phyloP scores from a whole-genome alignment of 371 early-diverging fungal genomes.

The Rhizopus microsporus region DNA sequence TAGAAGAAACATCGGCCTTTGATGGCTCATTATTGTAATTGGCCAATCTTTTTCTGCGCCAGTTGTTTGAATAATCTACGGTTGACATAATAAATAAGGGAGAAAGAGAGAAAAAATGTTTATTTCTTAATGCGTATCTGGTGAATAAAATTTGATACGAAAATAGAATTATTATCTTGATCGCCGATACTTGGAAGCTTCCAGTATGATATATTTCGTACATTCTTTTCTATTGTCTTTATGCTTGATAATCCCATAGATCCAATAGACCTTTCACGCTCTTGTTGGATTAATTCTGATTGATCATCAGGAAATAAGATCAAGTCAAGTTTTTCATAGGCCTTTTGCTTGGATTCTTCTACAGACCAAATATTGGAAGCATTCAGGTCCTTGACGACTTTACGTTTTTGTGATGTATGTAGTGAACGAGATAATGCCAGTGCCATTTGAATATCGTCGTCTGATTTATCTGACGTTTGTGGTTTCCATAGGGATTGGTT shows the following conservation, averaged over 20 bases:
- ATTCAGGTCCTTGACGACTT: slow-evolving; percentile 14
- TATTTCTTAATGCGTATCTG: neutral
- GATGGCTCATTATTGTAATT: too few relatives aligned
- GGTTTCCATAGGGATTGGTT: neutral
- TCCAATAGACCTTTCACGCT: slow-evolving; percentile 11
- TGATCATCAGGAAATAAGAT: slow-evolving; percentile 3
- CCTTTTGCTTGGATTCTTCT: slow-evolving; percentile 16
- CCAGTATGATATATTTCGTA: slow-evolving; percentile 9
- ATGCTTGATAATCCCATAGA: slow-evolving; percentile 6
- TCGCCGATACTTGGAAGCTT: slow-evolving; percentile 13
- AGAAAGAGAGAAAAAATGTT: neutral
- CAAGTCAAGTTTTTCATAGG: slow-evolving; percentile 5
- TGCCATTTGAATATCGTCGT: slow-evolving; percentile 33
- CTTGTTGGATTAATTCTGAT: neutral
- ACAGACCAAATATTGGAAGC: slow-evolving; percentile 24
- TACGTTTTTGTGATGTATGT: slow-evolving; percentile 6
- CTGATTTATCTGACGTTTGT: slow-evolving; percentile 15
- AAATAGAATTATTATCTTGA: neutral
- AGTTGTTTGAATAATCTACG: slow-evolving; percentile 2
- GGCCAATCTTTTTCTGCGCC: neutral
- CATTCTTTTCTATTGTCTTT: neutral
- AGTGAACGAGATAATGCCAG: slow-evolving; percentile 28
- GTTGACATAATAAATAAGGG: neutral
- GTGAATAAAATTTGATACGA: neutral
- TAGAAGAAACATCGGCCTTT: too few relatives aligned